A percentile compares a stretch with the other conserved stretches of the same genome.
Evolutionary conservation across 2,329 filamentous ascomycete species (phyloP).

Genomic region (Plenodomus tracheiphilus): DNA sequence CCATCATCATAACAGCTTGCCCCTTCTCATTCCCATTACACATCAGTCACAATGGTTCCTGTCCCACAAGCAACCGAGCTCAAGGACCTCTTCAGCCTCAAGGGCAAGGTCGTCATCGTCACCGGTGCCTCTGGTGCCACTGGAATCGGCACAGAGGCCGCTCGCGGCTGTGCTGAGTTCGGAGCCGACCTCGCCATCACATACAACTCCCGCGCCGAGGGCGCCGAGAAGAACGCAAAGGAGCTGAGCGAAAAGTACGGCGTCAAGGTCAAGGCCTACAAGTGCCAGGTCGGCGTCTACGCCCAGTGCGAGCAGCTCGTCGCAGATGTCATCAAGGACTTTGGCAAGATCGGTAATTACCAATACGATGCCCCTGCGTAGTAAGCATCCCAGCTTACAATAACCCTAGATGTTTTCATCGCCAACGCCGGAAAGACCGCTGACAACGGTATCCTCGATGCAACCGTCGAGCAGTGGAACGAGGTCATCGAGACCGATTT

Average conservation of each 20-base stretch:
- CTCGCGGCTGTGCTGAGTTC: slow-evolving; percentile 66
- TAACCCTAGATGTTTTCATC: slow-evolving; percentile 58
- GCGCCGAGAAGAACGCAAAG: slow-evolving; percentile 68
- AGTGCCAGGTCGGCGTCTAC: slow-evolving; percentile 63
- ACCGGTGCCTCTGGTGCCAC: slow-evolving; percentile 63
- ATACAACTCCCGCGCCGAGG: slow-evolving; percentile 63
- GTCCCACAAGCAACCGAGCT: slow-evolving; percentile 63
- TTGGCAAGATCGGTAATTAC: slow-evolving; percentile 61
- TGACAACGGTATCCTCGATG: slow-evolving; percentile 69
- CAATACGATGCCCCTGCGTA: neutral
- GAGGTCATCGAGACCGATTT: slow-evolving; percentile 84
- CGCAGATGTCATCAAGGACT: slow-evolving; percentile 66
- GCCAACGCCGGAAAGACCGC: slow-evolving; percentile 74
- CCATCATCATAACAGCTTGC: slow-evolving; percentile 10
- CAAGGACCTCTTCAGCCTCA: slow-evolving; percentile 58
- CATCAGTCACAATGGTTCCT: slow-evolving; percentile 47
- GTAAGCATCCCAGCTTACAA: neutral
- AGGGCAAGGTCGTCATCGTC: slow-evolving; percentile 58
- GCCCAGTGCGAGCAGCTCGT: slow-evolving; percentile 61
- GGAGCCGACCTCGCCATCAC: slow-evolving; percentile 69
- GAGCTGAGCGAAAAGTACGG: slow-evolving; percentile 63
- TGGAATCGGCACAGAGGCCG: slow-evolving; percentile 69
- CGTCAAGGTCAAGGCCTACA: slow-evolving; percentile 69
- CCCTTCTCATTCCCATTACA: slow-evolving; percentile 4
- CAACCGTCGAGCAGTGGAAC: slow-evolving; percentile 71